These are phyloP conservation scores for Ormosia semicastrata DNA, from an alignment of 306 rosid species.

Conservation along the genomic window DNA sequence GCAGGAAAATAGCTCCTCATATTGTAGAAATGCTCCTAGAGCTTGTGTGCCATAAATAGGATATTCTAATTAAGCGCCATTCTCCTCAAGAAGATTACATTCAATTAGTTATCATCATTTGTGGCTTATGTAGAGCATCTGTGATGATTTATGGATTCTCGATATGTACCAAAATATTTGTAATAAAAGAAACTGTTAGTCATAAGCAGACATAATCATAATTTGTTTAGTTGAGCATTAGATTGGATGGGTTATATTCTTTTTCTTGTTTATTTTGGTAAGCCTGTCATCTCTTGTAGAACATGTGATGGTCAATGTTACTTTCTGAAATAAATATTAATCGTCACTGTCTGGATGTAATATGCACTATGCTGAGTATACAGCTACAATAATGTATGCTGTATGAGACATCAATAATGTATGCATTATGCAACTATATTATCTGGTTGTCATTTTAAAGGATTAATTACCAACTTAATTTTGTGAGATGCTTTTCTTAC, in stretches of 20 bases:
- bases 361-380: conserved; percentile 4
- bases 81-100: background rate
- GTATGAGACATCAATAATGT: conserved; percentile 19
- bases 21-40: background rate
- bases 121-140: background rate
- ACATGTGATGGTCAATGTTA: background rate
- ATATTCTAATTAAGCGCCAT: conserved; percentile 14
- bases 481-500: conserved; percentile 17
- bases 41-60: conserved; percentile 3
- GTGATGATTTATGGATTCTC: background rate
- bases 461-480: background rate
- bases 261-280: background rate
- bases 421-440: conserved; percentile 17
- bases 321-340: conserved; percentile 7
- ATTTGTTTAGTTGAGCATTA: background rate
- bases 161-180: background rate
- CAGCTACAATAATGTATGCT: conserved; percentile 24
- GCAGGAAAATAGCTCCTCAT: background rate
- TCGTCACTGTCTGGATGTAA: conserved; percentile 1
- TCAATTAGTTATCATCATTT: background rate
- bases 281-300: conserved; percentile 1
- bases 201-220: background rate
- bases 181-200: background rate
- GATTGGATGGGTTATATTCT: background rate
- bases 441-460: conserved; percentile 7